A percentile compares a stretch with the other conserved stretches of the same genome.
These are phyloP conservation scores for Carex parvula DNA, from an alignment of 176 grass and related monocot species.

Conservation along the genomic window DNA sequence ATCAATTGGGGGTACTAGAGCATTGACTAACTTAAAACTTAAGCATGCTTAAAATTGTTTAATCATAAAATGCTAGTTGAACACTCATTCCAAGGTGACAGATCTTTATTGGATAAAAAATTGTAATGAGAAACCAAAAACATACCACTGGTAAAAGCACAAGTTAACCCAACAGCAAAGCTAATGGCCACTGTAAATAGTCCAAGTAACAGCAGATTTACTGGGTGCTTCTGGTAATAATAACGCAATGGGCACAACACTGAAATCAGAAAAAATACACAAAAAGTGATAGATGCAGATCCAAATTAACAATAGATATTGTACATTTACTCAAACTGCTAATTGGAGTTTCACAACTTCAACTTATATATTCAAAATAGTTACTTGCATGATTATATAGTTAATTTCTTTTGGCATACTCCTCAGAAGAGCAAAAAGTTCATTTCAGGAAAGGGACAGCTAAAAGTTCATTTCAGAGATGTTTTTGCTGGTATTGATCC, in stretches of 20 bases:
- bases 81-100: neutral
- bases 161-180: constrained; percentile 65
- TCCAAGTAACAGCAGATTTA: constrained; percentile 66
- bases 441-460: too few relatives aligned
- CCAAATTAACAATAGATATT: neutral
- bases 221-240: constrained; percentile 71
- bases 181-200: constrained; percentile 67
- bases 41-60: neutral
- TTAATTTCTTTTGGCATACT: neutral
- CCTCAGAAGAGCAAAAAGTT: neutral
- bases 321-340: neutral
- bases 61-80: neutral
- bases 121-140: neutral
- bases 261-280: constrained; percentile 15
- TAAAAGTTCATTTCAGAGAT: neutral
- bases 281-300: neutral
- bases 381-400: neutral
- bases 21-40: neutral
- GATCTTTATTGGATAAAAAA: neutral
- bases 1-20: neutral
- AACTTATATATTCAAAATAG: neutral
- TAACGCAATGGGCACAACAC: constrained; percentile 53
- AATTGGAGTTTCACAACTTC: neutral
- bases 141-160: constrained; percentile 72
- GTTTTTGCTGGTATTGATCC: too few relatives aligned